A percentile compares a stretch with the other conserved stretches of the same genome.
Evolutionary conservation across 192 early-diverging fungal species (phyloP).

Genomic region (Chytriomyces sp.): DNA sequence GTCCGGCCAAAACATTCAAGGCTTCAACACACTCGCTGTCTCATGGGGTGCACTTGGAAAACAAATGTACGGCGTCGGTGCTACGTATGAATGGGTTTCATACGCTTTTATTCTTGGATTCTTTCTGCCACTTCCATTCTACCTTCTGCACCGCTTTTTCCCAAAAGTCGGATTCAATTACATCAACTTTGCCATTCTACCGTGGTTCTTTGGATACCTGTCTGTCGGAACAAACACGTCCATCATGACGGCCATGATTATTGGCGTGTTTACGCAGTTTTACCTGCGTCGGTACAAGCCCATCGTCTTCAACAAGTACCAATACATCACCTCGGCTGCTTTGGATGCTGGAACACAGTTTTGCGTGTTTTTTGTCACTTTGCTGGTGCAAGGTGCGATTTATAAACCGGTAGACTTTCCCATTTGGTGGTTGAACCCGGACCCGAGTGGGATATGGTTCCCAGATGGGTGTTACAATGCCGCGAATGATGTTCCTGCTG

Average conservation of each 20-base stretch:
- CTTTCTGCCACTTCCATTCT: conserved; percentile 72
- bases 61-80: conserved; percentile 72
- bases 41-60: conserved; percentile 72
- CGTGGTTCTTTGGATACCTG: conserved; percentile 54
- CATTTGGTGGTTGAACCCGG: conserved; percentile 24
- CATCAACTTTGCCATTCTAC: conserved; percentile 74
- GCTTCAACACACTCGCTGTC: conserved; percentile 73
- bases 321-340: conserved; percentile 62
- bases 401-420: not conserved
- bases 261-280: conserved; percentile 75
- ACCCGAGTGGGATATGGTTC: conserved; percentile 12
- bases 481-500: not conserved
- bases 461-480: conserved; percentile 8
- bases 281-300: conserved; percentile 67
- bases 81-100: conserved; percentile 50
- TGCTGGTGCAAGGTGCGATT: not conserved
- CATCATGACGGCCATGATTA: conserved; percentile 43
- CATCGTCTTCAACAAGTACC: conserved; percentile 65
- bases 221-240: conserved; percentile 32
- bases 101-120: conserved; percentile 57
- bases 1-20: conserved; percentile 63
- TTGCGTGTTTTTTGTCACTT: not conserved
- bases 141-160: conserved; percentile 60
- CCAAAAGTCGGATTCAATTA: conserved; percentile 74
- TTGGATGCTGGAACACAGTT: conserved; percentile 54